Evolutionary conservation across 2,329 filamentous ascomycete genomes (phyloP), one percentile per base, ranked within the genome.

Genomic region (Fusarium oxysporum): DNA sequence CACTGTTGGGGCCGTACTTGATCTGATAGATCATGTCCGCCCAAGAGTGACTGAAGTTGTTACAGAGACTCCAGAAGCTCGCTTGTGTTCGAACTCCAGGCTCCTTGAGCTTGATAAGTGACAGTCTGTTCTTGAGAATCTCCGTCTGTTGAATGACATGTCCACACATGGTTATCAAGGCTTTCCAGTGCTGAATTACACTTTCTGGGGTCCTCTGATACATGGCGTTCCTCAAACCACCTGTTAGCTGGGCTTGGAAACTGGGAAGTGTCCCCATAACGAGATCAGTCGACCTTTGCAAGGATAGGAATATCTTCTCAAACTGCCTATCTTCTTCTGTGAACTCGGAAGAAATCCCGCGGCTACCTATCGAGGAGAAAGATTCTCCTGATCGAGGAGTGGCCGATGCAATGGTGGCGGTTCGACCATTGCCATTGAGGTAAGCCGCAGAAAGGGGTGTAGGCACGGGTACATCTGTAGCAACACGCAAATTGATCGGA

Each of bases 341-440:
- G 55, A 91, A 89, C 56, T 94, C 92, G 14, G 89, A 80, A 45
- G 87, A 85, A 35, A 85, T 83, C 60, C 85, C 78, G 33, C 79
- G 80, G 28, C 76, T 81, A 37, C 85, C 85, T 8, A 86, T 84
- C 0, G 91, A 90, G 4, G 86, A 87, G 79, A 96, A 97, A 0
- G 93, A 94, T 77, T 97, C 94, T 47, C 92, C 93, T 12, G 94
- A 97, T 30, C 93, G 91, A 50, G 94, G 94, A 2, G 94, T 97
- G n/a, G 87, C 87, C 71, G 83, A 90, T 62, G 80, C 87, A 80
- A 86, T 83, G 6, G 85, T 87, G 5, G 86, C 86, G 33, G 87
- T 87, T 28, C 89, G 86, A 19, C 84, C 78, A 30, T 73, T 78
- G 37, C 86, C 86, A 66, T 88, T 88, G 60, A 87, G 78, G 56